Evolutionary conservation across 129 eudicot genomes (phyloP).

Genomic region (Solidago caesia): DNA sequence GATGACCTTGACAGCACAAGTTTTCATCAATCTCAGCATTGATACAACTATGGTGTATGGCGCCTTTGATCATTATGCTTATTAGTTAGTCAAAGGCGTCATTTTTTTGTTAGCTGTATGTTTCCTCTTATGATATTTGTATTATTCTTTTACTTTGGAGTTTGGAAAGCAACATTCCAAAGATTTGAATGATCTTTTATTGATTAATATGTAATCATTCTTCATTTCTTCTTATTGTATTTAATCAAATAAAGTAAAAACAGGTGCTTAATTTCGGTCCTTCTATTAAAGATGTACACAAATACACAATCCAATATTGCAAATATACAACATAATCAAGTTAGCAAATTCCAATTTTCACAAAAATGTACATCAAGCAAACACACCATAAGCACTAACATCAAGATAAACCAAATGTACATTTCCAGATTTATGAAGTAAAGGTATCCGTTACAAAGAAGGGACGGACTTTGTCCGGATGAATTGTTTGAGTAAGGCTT

Average conservation of each 20-base stretch:
- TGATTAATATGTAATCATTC: conserved; percentile 12
- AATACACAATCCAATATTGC: not conserved
- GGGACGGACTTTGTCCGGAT: conserved; percentile 84
- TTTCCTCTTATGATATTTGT: not conserved
- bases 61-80: not conserved
- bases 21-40: conserved; percentile 1
- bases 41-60: not conserved
- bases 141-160: not conserved
- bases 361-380: not conserved
- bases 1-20: conserved; percentile 31
- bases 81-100: not conserved
- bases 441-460: conserved; percentile 35
- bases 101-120: conserved; percentile 1
- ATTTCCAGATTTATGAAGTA: not conserved
- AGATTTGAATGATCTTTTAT: not conserved
- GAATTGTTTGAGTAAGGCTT: conserved; percentile 82
- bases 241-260: not conserved
- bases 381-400: not conserved
- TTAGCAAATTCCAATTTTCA: not conserved
- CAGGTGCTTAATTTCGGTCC: not conserved
- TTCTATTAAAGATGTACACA: not conserved
- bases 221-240: conserved; percentile 9
- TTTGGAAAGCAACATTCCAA: not conserved
- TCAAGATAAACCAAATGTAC: conserved; percentile 22
- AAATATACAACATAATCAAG: not conserved